These are phyloP conservation scores for Pichia sp. DNA, from an alignment of 1,139 yeast genomes.

Conservation along the genomic window DNA sequence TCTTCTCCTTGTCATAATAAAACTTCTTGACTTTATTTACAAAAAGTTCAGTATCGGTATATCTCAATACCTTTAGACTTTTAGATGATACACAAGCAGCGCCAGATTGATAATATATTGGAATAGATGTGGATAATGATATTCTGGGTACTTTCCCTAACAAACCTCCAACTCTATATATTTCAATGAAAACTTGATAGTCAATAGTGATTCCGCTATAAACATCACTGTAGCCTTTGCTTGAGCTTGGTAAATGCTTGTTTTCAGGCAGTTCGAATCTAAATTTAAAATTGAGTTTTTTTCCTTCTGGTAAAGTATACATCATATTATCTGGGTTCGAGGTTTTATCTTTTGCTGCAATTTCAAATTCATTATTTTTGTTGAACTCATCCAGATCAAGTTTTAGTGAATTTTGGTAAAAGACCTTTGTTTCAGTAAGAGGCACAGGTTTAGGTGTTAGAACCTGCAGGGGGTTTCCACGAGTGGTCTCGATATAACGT, in stretches of 20 bases:
- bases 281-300: conserved; percentile 3
- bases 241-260: conserved; percentile 9
- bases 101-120: conserved; percentile 9
- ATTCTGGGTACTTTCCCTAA: neutral
- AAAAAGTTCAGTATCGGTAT: conserved; percentile 4
- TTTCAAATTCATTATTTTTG: too few species aligned
- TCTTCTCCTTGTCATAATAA: conserved; percentile 12
- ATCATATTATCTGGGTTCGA: neutral
- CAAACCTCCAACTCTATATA: conserved; percentile 6
- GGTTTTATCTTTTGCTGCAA: too few species aligned
- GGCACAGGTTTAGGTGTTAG: too few species aligned
- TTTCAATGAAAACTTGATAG: conserved; percentile 6
- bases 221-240: conserved; percentile 4
- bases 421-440: too few species aligned
- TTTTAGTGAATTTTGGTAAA: too few species aligned
- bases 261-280: conserved; percentile 7
- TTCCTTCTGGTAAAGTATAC: conserved; percentile 4
- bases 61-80: neutral
- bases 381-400: too few species aligned
- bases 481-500: too few species aligned
- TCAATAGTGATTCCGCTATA: conserved; percentile 5
- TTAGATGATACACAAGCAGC: conserved; percentile 2
- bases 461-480: too few species aligned
- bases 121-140: neutral
- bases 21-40: conserved; percentile 14